Evolutionary conservation across 306 rosid species (phyloP), one percentile per base, ranked within the genome.

Genomic region (Quercus ilex): DNA sequence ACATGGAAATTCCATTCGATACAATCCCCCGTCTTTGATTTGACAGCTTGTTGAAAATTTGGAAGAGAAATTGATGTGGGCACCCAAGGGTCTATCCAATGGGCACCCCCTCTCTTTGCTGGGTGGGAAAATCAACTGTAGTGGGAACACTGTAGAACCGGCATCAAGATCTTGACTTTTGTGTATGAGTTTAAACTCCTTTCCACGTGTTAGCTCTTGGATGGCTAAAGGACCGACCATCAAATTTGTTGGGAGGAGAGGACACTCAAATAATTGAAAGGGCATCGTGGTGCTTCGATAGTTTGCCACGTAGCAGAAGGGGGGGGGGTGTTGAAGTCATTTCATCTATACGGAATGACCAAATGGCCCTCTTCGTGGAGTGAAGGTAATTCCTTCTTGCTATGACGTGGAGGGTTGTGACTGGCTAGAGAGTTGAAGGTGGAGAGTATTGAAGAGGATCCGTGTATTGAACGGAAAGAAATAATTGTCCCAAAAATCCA

Each of bases 391-490:
- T 75, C 28, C 31, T 33, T 59, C 52, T 18, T 56, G 19, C 70
- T 49, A 21, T 69, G 76, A 19, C 79, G 81, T 78, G 90, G 92
- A 80, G 26, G 0, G 21, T 10, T 43, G 23, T 60, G 71, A 76
- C 65, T 84, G 88, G 85, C 53, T 49, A 49, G 53, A 49, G 53
- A 3, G 0, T 35, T 6, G 2, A 18, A 5, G 6, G 43, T 20
- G 57, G 14, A 43, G 6, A 38, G 25, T 3, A 7, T 25, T 31
- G 23, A 9, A 19, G 52, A 30, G 9, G 14, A 80, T 62, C 17
- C 88, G 84, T 82, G 86, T 56, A 59, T 74, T 38, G 60, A 77
- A 84, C 83, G 84, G 81, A 81, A 82, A 73, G 68, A 70, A 77
- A 55, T 55, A 60, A 53, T 71, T 25, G 77, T 53, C 30, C 6